These are phyloP conservation scores for Bryum argenteum DNA, from an alignment of 225 moss, liverwort and hornwort species.

Conservation along the genomic window DNA sequence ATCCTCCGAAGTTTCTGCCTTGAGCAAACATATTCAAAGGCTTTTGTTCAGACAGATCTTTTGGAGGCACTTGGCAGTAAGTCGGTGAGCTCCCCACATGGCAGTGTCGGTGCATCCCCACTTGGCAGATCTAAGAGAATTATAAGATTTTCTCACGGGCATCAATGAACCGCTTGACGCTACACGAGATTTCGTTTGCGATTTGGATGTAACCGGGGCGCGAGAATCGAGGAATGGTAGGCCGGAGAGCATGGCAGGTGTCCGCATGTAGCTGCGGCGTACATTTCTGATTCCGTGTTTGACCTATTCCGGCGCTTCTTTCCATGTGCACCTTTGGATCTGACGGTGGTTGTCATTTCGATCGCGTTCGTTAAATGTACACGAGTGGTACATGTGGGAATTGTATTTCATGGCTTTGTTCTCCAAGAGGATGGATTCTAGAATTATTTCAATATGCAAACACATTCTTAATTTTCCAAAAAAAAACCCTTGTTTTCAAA, in stretches of 20 bases:
- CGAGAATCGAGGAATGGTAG: neutral
- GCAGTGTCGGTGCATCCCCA: conserved; percentile 27
- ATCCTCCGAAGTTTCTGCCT: neutral
- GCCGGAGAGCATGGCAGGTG: conserved; percentile 7
- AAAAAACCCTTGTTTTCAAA: no score
- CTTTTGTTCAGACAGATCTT: conserved; percentile 13
- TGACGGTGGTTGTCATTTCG: neutral
- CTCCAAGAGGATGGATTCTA: no score
- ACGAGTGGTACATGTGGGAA: no score
- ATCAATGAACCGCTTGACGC: conserved; percentile 21
- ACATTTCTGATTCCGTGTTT: neutral
- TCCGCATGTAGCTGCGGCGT: neutral
- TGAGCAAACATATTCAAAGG: neutral
- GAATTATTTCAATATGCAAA: no score
- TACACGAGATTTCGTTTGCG: conserved; percentile 12
- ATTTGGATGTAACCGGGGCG: neutral
- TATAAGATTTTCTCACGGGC: neutral
- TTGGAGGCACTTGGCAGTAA: conserved; percentile 31
- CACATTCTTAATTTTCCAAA: no score
- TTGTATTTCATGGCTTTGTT: no score
- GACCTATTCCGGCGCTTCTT: neutral
- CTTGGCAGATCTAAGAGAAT: conserved; percentile 1
- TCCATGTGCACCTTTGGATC: neutral
- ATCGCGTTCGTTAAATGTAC: no score
- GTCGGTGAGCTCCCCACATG: conserved; percentile 10